Evolutionary conservation across 2,329 filamentous ascomycete genomes (phyloP).

Genomic region (Fusarium neocosmosporiellum): DNA sequence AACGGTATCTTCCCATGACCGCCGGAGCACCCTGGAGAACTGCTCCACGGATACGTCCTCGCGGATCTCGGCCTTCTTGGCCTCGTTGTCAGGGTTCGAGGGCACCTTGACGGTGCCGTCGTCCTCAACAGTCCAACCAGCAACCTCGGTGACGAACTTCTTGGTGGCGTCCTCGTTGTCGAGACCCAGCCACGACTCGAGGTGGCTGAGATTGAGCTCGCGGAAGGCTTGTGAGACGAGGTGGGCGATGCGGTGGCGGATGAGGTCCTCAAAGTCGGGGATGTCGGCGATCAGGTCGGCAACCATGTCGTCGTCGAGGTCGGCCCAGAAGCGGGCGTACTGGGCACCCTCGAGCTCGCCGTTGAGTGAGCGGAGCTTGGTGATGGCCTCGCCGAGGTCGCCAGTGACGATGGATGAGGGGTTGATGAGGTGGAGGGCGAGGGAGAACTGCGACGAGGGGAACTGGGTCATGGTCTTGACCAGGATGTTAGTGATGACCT

Average conservation of each 20-base stretch:
- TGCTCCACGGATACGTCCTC: conserved; percentile 95
- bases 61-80: conserved; percentile 92
- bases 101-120: conserved; percentile 79
- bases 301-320: conserved; percentile 94
- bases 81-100: conserved; percentile 96
- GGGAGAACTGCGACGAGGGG: conserved; percentile 93
- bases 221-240: conserved; percentile 86
- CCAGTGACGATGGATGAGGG: conserved; percentile 74
- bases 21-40: conserved; percentile 81
- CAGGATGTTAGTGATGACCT: conserved; percentile 98
- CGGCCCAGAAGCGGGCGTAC: conserved; percentile 93
- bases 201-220: conserved; percentile 73
- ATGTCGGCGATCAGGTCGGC: conserved; percentile 96
- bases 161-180: conserved; percentile 70
- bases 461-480: conserved; percentile 98
- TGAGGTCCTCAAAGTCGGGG: conserved; percentile 91
- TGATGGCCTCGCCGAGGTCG: conserved; percentile 89
- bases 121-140: conserved; percentile 83
- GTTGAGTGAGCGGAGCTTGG: conserved; percentile 87
- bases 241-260: conserved; percentile 89
- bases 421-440: conserved; percentile 92
- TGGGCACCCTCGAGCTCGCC: conserved; percentile 89
- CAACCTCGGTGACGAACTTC: conserved; percentile 87
- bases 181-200: conserved; percentile 82
- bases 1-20: conserved; percentile 81